Base-by-base conservation (phyloP, 805 yeast species). In the Pichia nanzhaoensis region DNA sequence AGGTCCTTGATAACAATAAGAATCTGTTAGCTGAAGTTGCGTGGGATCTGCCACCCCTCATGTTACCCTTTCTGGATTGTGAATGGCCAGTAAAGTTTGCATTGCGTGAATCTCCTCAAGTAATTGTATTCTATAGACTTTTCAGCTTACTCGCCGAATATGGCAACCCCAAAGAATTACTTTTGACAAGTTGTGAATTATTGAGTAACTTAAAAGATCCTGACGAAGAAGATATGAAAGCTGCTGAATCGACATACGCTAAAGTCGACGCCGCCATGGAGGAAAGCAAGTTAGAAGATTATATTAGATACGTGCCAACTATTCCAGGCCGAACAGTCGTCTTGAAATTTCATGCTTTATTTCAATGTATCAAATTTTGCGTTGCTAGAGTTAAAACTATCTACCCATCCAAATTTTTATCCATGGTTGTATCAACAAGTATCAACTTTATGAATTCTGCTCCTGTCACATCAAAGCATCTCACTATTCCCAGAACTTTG, bases 1-100 rank as follows among this genome's bases (percentile, higher is more conserved):
- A 64, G 0, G 65, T 78, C 0, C 61, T 87, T 28, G 55, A 57
- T 10, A 62, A 57, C 0, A 60, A 83, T 57, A 67, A 70, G 16
- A 72, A 71, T 10, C 62, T 87, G 27, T 68, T 80, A 0, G 69
- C 73, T 37, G 84, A 82, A 52, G 78, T 89, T 49, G 95, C 95
- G 2, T 90, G 97, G 97, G 97, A 90, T 61, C 58, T 90, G n/a
- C 96, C 96, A 1, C 73, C 72, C 28, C 63, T 85, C 41, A 52
- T 90, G 6, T 55, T 87, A 37, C 69, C 70, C 9, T 84, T 73
- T 58, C 58, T 82, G n/a, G 67, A 67, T 10, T 44, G 57, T 7
- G 64, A 63, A 13, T 55, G 78, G 67, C 49, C 40, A 55, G 16
- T 38, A 19, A 64, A 39, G 22, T 49, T 3, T 55, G 52, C 22